Evolutionary conservation across 441 rosid genomes (phyloP).

Genomic region (Populus hybrid): DNA sequence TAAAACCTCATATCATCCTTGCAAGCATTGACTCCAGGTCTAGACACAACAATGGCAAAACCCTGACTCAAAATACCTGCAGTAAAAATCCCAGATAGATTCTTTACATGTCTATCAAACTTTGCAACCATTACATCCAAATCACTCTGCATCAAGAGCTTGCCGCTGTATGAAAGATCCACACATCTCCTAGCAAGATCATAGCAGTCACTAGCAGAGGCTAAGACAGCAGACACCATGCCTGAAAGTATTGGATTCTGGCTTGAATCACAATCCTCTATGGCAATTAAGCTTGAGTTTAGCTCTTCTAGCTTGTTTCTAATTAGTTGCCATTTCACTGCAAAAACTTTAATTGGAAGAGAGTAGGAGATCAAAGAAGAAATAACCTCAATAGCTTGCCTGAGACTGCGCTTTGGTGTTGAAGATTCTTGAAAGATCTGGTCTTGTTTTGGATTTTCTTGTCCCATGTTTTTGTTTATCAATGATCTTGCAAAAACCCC

Average conservation of each 20-base stretch:
- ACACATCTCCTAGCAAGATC: conserved; percentile 72
- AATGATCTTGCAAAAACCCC: conserved; percentile 35
- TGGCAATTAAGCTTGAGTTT: conserved; percentile 52
- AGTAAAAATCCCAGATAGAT: conserved; percentile 60
- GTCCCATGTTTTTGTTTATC: conserved; percentile 37
- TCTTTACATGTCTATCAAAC: conserved; percentile 48
- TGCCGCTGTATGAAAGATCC: conserved; percentile 76
- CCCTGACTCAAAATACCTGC: conserved; percentile 58
- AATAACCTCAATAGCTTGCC: conserved; percentile 46
- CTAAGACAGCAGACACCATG: conserved; percentile 44
- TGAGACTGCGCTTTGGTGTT: conserved; percentile 25
- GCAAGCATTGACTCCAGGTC: conserved; percentile 52
- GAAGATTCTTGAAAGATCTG: conserved; percentile 23
- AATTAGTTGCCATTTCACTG: conserved; percentile 78
- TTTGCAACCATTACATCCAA: conserved; percentile 62
- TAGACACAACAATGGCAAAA: conserved; percentile 76
- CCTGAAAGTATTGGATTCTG: conserved; percentile 44
- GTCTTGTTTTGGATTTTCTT: conserved; percentile 25
- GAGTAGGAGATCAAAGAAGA: conserved; percentile 78
- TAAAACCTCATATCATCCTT: conserved; percentile 85
- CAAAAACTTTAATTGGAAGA: conserved; percentile 62
- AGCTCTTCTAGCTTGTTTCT: conserved; percentile 72
- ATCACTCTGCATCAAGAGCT: conserved; percentile 97
- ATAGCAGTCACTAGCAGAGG: conserved; percentile 42
- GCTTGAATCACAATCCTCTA: conserved; percentile 48